A percentile compares a stretch with the other conserved stretches of the same genome.
Conservation (phyloP, 1,139 yeast species). For the Saccharomyces hybrid region DNA sequence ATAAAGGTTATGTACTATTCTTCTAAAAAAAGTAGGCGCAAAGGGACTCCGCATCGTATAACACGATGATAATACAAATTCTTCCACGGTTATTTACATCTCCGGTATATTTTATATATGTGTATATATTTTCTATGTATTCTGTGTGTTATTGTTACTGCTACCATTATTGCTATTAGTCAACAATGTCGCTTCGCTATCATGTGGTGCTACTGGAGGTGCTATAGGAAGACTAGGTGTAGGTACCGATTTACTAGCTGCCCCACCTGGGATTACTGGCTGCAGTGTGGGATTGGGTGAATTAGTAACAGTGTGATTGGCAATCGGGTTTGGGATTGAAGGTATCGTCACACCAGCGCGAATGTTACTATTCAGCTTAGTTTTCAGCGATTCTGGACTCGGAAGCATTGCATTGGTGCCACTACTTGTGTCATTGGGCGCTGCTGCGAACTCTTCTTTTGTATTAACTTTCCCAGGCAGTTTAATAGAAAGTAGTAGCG, state of each 20-base stretch:
- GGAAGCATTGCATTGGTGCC: neutral
- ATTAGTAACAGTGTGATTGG: neutral
- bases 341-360: neutral
- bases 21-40: neutral
- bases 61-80: neutral
- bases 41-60: neutral
- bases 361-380: neutral
- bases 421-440: neutral
- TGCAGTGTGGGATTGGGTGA: neutral
- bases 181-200: neutral
- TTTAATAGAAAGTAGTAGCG: constrained; percentile 24
- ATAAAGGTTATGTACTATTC: neutral
- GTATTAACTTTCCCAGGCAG: constrained; percentile 9
- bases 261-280: neutral
- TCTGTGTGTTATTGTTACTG: neutral
- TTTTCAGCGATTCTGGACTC: neutral
- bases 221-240: neutral
- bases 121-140: neutral
- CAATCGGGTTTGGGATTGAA: neutral
- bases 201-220: neutral
- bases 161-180: neutral
- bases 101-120: neutral
- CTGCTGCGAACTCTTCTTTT: neutral
- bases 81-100: neutral
- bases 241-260: neutral